Base-by-base conservation (phyloP, 805 yeast species). In the Kodamaea lidongshanica region DNA sequence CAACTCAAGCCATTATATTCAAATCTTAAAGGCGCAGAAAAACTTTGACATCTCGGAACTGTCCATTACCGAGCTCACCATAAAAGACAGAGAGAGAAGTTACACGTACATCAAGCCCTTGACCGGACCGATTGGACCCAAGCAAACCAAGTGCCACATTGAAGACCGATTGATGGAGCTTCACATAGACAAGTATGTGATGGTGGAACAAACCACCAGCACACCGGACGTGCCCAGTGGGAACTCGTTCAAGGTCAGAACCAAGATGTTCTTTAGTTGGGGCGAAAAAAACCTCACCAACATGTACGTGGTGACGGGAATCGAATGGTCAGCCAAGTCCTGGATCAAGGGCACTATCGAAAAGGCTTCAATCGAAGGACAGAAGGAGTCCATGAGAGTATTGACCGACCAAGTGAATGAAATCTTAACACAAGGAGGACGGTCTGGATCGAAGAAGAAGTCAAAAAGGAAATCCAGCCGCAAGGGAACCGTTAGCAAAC, bases 161-260 rank as follows among this genome's bases (percentile, higher is more conserved):
- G 72, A 75, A 25, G 62, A 65, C 11, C 65, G 65, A 4, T 46
- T 81, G 15, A 72, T 75, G 16, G 61, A 67, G 25, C 62, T 48
- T 27, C 77, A 79, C 44, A 59, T 70, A n/a, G 62, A 67, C 6
- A 54, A 61, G 14, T 68, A 68, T 40, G 71, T 85, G 19, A 69
- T 75, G 35, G 75, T 86, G 2, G 57, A 76, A 2, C 74, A 78
- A 23, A 63, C 72, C 2, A 75, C 89, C 0, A 63, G 60, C 23
- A 88, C 98, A 0, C 99, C 98, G 0, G 92, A 86, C 48, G 97
- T 92, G 10, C 98, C 99, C 1, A 81, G 88, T 45, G 99, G 99
- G 4, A 70, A 70, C 24, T 70, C 83, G 1, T 92, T 92, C 52
- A 65, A 71, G 18, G 87, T 87, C 2, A 68, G 75, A 39, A 84